Base-by-base conservation (phyloP, 2,329 filamentous ascomycete genomes). In the Chlorencoelia australis region DNA sequence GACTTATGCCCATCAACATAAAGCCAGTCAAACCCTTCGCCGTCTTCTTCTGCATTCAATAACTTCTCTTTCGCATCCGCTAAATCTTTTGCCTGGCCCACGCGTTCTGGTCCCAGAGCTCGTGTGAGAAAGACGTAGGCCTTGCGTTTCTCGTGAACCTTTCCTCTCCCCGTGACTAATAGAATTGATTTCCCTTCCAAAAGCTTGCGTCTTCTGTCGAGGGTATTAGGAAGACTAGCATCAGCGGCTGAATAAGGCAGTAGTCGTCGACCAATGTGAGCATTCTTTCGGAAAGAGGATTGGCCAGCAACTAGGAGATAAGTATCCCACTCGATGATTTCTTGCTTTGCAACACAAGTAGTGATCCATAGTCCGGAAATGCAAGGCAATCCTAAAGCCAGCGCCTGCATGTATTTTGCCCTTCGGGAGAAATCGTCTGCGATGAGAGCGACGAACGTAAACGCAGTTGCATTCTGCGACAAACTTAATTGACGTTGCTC, bases 361-460 rank as follows among this genome's bases (percentile, higher is more conserved):
- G 73, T 68, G 31, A 94, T 65, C 89, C 91, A 98, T 37, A 79
- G 78, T 5, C 77, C 72, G 5, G 85, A 81, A 2, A 98, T 67
- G 51, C 88, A 94, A 0, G 91, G 91, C 0, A 98, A 62, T 1
- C 85, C 86, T 1, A 98, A 71, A 0, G 91, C 88, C 2, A 98
- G 71, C 0, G 91, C 91, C 61, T 96, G 88, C 69, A 96, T 83
- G 58, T 91, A 95, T 56, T 96, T 98, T 33, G 79, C 74, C 44
- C 86, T 87, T 30, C 89, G 77, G 5, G 83, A 91, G 56, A 94
- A 82, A 4, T 75, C 73, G 52, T 96, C 85, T 0, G 88, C 81
- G 41, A 98, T 83, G 10, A 96, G 64, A 4, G 86, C 88, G 0
- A 83, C 77, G 53, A 98, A 96, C 0, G 84, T 80, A 1, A 78